Conservation (phyloP, 129 eudicot genomes). For the Centaurea solstitialis region DNA sequence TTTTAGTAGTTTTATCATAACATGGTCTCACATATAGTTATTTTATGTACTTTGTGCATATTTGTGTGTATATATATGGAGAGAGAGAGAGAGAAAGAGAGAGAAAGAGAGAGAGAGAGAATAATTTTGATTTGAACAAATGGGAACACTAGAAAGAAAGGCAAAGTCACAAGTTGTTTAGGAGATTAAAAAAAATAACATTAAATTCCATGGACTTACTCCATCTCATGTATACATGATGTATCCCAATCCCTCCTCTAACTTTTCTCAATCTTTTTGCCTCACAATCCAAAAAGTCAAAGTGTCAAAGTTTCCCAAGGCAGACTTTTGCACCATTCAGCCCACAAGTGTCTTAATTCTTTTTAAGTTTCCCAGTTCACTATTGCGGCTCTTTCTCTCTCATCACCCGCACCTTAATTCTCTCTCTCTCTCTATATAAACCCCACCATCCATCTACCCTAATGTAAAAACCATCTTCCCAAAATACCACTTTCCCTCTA, state of each 20-base stretch:
- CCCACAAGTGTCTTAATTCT: constrained; percentile 23
- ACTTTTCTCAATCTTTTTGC: not conserved
- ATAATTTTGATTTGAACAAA: not conserved
- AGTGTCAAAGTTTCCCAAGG: constrained; percentile 26
- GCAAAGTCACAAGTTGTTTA: not conserved
- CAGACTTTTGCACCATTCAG: constrained; percentile 24
- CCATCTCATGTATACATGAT: not conserved
- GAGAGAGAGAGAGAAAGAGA: not conserved
- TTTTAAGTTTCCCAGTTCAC: constrained; percentile 10
- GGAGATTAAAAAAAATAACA: not conserved
- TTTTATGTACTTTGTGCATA: no score
- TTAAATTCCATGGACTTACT: not conserved
- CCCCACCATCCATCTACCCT: constrained; percentile 45
- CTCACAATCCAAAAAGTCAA: constrained; percentile 29
- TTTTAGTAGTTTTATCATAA: no score
- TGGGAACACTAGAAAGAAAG: not conserved
- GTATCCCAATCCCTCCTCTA: not conserved
- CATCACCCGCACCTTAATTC: no score
- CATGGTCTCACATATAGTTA: no score
- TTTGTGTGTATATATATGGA: no score
- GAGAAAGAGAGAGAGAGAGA: not conserved
- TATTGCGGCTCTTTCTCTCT: constrained; percentile 53
- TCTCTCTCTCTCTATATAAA: constrained; percentile 48
- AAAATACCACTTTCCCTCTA: not conserved
- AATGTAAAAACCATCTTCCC: constrained; percentile 20